Percentiles rank a stretch among this genome's conserved stretches.
Evolutionary conservation across 495 filamentous ascomycete species (phyloP).

Genomic region (Penicillium arizonense): DNA sequence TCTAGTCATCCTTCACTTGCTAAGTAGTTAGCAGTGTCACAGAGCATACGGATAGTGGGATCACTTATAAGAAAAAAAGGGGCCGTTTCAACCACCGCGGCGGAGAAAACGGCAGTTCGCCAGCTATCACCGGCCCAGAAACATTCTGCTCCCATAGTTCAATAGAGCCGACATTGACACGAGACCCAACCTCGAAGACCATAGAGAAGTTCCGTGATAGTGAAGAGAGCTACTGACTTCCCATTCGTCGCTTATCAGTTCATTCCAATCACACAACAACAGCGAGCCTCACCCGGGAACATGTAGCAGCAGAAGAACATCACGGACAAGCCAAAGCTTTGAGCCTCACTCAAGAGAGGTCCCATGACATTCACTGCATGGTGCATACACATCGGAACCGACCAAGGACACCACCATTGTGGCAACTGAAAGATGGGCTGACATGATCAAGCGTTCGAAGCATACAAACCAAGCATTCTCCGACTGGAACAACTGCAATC

Average conservation of each 20-base stretch:
- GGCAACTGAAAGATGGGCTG: slow-evolving; percentile 4
- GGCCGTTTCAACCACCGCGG: slow-evolving; percentile 50
- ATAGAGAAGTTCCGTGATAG: slow-evolving; percentile 25
- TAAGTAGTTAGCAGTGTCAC: slow-evolving; percentile 31
- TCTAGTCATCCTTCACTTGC: not conserved
- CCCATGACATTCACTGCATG: slow-evolving; percentile 43
- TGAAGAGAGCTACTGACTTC: slow-evolving; percentile 34
- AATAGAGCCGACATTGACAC: slow-evolving; percentile 43
- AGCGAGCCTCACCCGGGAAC: slow-evolving; percentile 4
- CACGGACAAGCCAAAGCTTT: slow-evolving; percentile 91
- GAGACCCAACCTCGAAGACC: slow-evolving; percentile 7
- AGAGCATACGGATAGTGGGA: slow-evolving; percentile 12
- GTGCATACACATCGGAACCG: slow-evolving; percentile 5
- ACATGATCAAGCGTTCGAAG: slow-evolving; percentile 8
- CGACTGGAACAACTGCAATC: slow-evolving; percentile 9
- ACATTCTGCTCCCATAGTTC: slow-evolving; percentile 18
- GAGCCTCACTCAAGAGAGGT: slow-evolving; percentile 96
- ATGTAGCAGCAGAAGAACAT: slow-evolving; percentile 14
- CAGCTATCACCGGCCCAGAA: slow-evolving; percentile 8
- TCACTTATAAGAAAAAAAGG: slow-evolving; percentile 64
- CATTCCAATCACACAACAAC: slow-evolving; percentile 5
- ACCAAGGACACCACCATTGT: not conserved
- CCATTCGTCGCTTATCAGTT: slow-evolving; percentile 22
- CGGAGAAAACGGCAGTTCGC: slow-evolving; percentile 37
- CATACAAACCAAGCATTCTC: not conserved